These are phyloP conservation scores for Aphanomyces astaci DNA, from an alignment of 352 stramenopile genomes.

Conservation along the genomic window DNA sequence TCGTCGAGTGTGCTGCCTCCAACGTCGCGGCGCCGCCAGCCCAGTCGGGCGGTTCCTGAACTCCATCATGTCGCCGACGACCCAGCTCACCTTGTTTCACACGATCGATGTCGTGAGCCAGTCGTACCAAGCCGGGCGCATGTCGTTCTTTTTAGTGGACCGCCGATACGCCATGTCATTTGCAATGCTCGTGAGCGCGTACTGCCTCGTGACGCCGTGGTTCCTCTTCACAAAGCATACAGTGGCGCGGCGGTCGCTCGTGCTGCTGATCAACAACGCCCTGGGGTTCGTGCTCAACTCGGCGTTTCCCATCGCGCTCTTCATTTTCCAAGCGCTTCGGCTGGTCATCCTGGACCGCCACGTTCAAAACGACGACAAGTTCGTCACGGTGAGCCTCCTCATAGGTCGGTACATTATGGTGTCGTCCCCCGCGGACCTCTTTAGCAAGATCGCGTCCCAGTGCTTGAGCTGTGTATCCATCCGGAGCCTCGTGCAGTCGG, in stretches of 20 bases:
- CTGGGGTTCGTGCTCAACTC: constrained; percentile 13
- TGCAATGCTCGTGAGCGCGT: background rate
- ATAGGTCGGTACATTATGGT: constrained; percentile 10
- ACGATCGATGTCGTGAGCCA: background rate
- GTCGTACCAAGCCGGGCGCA: constrained; percentile 19
- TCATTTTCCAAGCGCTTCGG: background rate
- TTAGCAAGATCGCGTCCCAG: constrained; percentile 1
- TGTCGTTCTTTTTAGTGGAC: background rate
- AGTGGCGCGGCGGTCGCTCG: background rate
- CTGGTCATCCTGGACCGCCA: background rate
- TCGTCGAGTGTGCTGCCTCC: background rate
- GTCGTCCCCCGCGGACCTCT: constrained; percentile 4
- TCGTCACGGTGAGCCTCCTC: background rate
- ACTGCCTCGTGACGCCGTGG: constrained; percentile 6
- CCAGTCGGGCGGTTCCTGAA: background rate
- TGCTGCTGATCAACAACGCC: background rate
- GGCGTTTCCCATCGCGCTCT: background rate
- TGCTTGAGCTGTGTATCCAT: constrained; percentile 5
- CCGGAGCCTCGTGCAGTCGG: background rate
- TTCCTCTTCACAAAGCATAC: constrained; percentile 2
- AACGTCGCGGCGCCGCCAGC: background rate
- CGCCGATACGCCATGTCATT: background rate
- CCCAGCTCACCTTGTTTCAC: background rate
- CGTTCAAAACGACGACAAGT: background rate
- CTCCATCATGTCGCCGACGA: background rate